phyloP scores from a whole-genome alignment of 140 eudicot genomes.

The Cichorium intybus region DNA sequence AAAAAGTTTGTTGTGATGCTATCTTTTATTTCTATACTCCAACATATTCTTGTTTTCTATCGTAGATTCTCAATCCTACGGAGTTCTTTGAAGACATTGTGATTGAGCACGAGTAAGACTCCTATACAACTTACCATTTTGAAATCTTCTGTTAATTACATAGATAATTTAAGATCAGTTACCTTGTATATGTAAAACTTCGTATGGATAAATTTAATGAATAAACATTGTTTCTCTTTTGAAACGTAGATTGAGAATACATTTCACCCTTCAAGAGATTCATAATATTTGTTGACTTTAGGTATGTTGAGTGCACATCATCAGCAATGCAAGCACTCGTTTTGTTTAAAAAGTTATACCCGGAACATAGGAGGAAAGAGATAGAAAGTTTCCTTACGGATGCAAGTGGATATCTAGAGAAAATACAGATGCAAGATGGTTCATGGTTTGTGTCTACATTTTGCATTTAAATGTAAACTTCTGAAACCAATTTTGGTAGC shows the following conservation, averaged over 20 bases:
- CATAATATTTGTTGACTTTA: slow-evolving; percentile 21
- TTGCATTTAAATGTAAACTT: neutral
- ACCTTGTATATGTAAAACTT: neutral
- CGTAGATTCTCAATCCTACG: slow-evolving; percentile 70
- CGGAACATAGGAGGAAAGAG: slow-evolving; percentile 63
- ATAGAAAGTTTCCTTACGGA: slow-evolving; percentile 47
- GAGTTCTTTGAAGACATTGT: slow-evolving; percentile 75
- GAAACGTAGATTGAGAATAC: too few species aligned
- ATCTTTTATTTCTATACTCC: neutral
- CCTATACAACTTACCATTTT: neutral
- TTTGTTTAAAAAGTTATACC: slow-evolving; percentile 65
- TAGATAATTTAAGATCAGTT: neutral
- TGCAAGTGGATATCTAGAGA: slow-evolving; percentile 55
- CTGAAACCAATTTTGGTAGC: neutral
- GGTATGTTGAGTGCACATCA: slow-evolving; percentile 90
- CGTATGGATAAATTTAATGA: neutral
- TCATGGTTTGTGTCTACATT: slow-evolving; percentile 53
- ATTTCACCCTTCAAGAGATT: neutral
- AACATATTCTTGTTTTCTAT: neutral
- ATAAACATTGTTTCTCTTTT: neutral
- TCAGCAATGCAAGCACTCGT: slow-evolving; percentile 73
- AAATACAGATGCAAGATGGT: slow-evolving; percentile 71
- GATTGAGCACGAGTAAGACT: slow-evolving; percentile 75
- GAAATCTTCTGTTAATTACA: neutral
- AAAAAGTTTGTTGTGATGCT: neutral